Evolutionary conservation across 2,329 filamentous ascomycete species (phyloP).

Genomic region (Rhynchosporium secalis): DNA sequence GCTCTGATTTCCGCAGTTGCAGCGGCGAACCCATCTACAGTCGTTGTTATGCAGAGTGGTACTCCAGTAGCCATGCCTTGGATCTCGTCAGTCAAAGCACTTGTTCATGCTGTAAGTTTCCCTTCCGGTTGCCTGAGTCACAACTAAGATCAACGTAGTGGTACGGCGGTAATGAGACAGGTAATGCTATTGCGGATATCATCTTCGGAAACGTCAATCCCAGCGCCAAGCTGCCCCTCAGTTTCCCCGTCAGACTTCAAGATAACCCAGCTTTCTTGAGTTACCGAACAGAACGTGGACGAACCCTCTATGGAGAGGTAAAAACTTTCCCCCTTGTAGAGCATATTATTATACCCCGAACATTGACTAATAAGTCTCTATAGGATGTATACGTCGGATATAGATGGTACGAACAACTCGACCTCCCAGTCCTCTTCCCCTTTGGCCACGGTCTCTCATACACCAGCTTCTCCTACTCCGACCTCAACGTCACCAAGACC

Average conservation of each 20-base stretch:
- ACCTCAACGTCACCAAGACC: constrained; percentile 48
- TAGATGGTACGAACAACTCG: constrained; percentile 73
- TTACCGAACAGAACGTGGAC: constrained; percentile 68
- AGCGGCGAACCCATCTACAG: constrained; percentile 66
- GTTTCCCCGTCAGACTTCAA: constrained; percentile 65
- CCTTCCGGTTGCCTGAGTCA: constrained; percentile 56
- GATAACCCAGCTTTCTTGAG: constrained; percentile 78
- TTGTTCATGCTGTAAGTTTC: constrained; percentile 59
- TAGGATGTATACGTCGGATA: constrained; percentile 76
- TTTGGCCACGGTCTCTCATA: constrained; percentile 83
- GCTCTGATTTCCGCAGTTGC: constrained; percentile 66
- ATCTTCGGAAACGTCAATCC: constrained; percentile 75
- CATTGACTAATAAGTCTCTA: background rate
- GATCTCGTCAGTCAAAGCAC: constrained; percentile 53
- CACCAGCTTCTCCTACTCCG: constrained; percentile 62
- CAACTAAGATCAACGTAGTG: constrained; percentile 45
- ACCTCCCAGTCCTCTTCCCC: constrained; percentile 66
- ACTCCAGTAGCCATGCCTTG: constrained; percentile 74
- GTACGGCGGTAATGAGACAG: constrained; percentile 86
- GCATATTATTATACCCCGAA: background rate
- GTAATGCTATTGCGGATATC: constrained; percentile 77
- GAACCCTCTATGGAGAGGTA: constrained; percentile 70
- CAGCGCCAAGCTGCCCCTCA: constrained; percentile 71
- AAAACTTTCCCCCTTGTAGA: background rate
- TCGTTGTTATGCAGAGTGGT: constrained; percentile 75